phyloP scores from a whole-genome alignment of 2,329 filamentous ascomycete species.

The Xylaria sp. region DNA sequence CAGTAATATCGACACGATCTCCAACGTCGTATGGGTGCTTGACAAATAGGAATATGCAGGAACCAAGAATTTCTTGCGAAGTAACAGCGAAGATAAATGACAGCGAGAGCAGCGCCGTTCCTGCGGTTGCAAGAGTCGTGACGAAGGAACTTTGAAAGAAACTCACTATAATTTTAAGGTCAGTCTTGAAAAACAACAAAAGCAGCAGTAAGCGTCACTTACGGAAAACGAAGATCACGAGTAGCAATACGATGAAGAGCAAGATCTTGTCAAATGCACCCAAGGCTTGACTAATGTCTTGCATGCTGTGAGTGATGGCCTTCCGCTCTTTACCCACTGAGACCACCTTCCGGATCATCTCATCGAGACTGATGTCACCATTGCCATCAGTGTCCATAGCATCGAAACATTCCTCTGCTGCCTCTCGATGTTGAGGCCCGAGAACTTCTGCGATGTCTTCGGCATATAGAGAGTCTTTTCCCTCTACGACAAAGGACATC shows the following conservation, averaged over 20 bases:
- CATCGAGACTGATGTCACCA: constrained; percentile 91
- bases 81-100: constrained; percentile 96
- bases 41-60: constrained; percentile 97
- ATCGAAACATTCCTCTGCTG: constrained; percentile 85
- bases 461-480: constrained; percentile 75
- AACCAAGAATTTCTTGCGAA: constrained; percentile 93
- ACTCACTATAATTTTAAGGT: constrained; percentile 63
- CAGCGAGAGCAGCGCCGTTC: constrained; percentile 90
- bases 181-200: too few relatives aligned
- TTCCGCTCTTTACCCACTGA: constrained; percentile 87
- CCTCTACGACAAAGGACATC: constrained; percentile 98
- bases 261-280: constrained; percentile 88
- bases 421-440: constrained; percentile 71
- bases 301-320: constrained; percentile 90
- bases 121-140: constrained; percentile 85
- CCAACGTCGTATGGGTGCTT: constrained; percentile 98
- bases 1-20: constrained; percentile 83
- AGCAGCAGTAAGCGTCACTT: constrained; percentile 46
- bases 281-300: constrained; percentile 95
- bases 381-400: constrained; percentile 86
- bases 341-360: constrained; percentile 88
- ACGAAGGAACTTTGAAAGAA: constrained; percentile 89
- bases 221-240: constrained; percentile 83
- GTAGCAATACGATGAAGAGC: constrained; percentile 77
- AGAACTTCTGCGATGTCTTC: constrained; percentile 91